phyloP scores from a whole-genome alignment of 1,284 basidiomycete species.

The Fomes fomentarius region DNA sequence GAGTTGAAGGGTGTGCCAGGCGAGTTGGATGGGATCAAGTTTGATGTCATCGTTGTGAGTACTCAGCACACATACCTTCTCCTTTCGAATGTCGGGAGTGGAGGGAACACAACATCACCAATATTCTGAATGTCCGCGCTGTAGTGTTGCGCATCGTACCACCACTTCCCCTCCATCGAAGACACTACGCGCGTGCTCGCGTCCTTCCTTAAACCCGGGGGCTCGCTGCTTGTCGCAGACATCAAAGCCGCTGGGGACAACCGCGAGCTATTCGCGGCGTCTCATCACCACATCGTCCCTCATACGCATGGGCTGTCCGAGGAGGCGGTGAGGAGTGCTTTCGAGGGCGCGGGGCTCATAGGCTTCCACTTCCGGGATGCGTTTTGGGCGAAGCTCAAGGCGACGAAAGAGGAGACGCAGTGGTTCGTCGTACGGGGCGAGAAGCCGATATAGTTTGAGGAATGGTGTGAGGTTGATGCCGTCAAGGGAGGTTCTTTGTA shows the following conservation, averaged over 20 bases:
- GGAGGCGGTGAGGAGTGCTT: conserved; percentile 46
- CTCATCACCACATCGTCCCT: conserved; percentile 48
- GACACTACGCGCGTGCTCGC: conserved; percentile 54
- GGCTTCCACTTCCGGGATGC: conserved; percentile 40
- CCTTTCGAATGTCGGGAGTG: too few species aligned
- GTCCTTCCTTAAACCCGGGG: conserved; percentile 62
- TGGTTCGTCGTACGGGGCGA: conserved; percentile 11
- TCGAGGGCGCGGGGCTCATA: conserved; percentile 50
- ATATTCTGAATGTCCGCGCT: too few species aligned
- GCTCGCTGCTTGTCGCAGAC: conserved; percentile 62
- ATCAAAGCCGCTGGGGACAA: conserved; percentile 37
- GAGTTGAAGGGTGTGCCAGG: conserved; percentile 48
- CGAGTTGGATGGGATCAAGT: conserved; percentile 54
- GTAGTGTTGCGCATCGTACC: conserved; percentile 60
- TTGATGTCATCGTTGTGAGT: conserved; percentile 65
- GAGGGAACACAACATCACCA: too few species aligned
- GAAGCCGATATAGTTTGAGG: background rate
- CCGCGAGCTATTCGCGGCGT: conserved; percentile 28
- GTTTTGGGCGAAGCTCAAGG: conserved; percentile 6
- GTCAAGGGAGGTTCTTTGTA: too few species aligned
- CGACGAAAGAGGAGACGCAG: background rate
- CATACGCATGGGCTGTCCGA: conserved; percentile 56
- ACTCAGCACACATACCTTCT: too few species aligned
- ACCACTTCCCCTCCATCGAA: conserved; percentile 61
- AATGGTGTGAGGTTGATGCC: too few species aligned